phyloP scores from a whole-genome alignment of 2,329 filamentous ascomycete species.

The Venturia effusa region DNA sequence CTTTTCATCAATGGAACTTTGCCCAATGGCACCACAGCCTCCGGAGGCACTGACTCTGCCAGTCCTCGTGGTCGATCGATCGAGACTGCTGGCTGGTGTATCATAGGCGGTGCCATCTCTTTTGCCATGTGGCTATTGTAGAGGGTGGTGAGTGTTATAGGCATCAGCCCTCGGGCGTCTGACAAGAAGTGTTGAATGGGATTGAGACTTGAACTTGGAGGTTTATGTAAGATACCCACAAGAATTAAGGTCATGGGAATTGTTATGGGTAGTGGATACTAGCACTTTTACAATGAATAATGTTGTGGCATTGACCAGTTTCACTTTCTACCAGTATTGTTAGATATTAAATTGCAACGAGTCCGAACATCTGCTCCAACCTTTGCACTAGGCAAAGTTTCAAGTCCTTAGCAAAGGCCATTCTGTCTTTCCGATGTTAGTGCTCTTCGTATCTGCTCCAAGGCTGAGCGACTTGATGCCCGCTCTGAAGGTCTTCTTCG shows the following conservation, averaged over 20 bases:
- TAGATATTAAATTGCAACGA: too few relatives aligned
- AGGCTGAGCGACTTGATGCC: too few relatives aligned
- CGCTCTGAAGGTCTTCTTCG: too few relatives aligned
- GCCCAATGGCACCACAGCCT: conserved; percentile 42
- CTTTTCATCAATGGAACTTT: conserved; percentile 69
- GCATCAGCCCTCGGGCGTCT: background rate
- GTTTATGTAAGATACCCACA: background rate
- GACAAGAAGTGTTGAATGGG: background rate
- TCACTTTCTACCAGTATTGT: background rate
- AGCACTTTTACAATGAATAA: background rate
- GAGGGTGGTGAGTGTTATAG: background rate
- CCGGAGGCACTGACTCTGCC: conserved; percentile 20
- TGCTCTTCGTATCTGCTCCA: too few relatives aligned
- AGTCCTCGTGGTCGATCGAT: background rate
- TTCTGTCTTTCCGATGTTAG: too few relatives aligned
- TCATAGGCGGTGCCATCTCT: conserved; percentile 4
- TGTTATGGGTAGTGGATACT: background rate
- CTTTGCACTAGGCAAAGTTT: too few relatives aligned
- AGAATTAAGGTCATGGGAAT: background rate
- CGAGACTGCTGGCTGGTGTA: conserved; percentile 1
- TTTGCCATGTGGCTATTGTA: conserved; percentile 6
- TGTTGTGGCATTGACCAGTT: background rate
- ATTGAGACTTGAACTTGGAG: background rate
- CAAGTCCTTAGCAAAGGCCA: too few relatives aligned
- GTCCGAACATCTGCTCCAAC: too few relatives aligned